Evolutionary conservation across 1,284 basidiomycete species (phyloP).

Genomic region (Rhodotorula glutinis): DNA sequence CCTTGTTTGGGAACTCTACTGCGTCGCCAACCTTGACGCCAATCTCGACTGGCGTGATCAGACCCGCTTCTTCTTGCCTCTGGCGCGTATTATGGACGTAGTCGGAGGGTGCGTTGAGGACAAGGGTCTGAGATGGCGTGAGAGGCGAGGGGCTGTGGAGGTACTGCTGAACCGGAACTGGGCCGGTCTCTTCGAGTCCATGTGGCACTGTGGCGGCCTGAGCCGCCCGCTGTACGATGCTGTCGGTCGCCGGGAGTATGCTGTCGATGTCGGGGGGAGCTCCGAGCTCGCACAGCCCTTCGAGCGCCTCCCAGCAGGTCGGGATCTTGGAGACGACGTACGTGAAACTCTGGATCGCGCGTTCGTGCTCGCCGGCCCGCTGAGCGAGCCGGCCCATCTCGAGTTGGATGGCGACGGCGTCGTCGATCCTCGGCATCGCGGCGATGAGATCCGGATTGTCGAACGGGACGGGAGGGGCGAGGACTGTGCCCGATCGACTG

Average conservation of each 20-base stretch:
- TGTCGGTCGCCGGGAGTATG: slow-evolving; percentile 8
- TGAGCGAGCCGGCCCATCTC: slow-evolving; percentile 55
- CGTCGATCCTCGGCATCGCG: slow-evolving; percentile 1
- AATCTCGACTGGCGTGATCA: slow-evolving; percentile 29
- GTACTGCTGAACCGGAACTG: neutral
- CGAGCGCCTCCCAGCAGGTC: slow-evolving; percentile 89
- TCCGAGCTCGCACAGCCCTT: slow-evolving; percentile 81
- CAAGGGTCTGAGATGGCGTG: slow-evolving; percentile 26
- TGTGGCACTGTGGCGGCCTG: neutral
- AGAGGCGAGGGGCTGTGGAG: slow-evolving; percentile 17
- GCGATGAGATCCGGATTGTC: neutral
- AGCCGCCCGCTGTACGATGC: neutral
- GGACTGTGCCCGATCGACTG: slow-evolving; percentile 9
- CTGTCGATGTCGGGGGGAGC: slow-evolving; percentile 45
- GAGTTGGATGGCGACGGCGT: slow-evolving; percentile 27
- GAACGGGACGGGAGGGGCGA: slow-evolving; percentile 6
- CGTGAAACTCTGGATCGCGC: slow-evolving; percentile 67
- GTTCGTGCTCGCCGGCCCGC: slow-evolving; percentile 69
- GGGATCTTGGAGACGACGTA: slow-evolving; percentile 71
- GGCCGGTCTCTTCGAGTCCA: too few species aligned
- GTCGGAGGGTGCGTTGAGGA: slow-evolving; percentile 22
- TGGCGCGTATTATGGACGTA: neutral
- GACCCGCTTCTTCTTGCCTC: slow-evolving; percentile 6
- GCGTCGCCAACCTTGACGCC: slow-evolving; percentile 3
- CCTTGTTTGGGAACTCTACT: slow-evolving; percentile 7